These are phyloP conservation scores for Epichloe baconii DNA, from an alignment of 2,329 filamentous ascomycete species.

Conservation along the genomic window DNA sequence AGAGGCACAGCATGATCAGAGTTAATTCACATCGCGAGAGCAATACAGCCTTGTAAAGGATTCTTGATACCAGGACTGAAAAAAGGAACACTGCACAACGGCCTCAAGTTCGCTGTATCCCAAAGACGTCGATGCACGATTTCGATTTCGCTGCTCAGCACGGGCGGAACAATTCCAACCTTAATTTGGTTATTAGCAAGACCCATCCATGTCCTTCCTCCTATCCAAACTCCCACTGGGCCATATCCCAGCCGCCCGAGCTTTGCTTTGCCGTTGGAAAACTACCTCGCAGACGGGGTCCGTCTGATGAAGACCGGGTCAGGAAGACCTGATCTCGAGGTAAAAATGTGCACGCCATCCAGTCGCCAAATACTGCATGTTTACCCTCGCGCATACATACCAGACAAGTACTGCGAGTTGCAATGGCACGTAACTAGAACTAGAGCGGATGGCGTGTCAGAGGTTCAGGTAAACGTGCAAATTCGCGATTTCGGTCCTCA, in stretches of 20 bases:
- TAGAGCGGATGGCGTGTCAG: constrained; percentile 2
- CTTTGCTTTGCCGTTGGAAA: not conserved
- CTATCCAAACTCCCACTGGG: not conserved
- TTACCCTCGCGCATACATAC: not conserved
- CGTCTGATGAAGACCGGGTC: no score
- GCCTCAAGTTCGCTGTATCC: no score
- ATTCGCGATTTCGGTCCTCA: not conserved
- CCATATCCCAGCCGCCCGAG: not conserved
- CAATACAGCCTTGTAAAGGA: no score
- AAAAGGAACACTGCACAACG: no score
- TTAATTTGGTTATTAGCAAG: not conserved
- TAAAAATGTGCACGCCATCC: not conserved
- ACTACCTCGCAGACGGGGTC: no score
- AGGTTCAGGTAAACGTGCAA: constrained; percentile 2
- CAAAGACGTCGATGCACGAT: no score
- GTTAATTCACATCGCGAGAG: no score
- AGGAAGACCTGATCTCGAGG: no score
- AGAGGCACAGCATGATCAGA: no score
- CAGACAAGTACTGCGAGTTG: not conserved
- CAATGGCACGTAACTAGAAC: constrained; percentile 1
- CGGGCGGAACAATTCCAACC: no score
- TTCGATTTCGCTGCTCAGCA: no score
- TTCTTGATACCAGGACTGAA: no score
- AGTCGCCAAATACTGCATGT: not conserved
- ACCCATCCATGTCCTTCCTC: not conserved